Percentiles rank a stretch among this genome's conserved stretches.
These are phyloP conservation scores for Ganoderma resinaceum DNA, from an alignment of 1,284 basidiomycete genomes.

Conservation along the genomic window DNA sequence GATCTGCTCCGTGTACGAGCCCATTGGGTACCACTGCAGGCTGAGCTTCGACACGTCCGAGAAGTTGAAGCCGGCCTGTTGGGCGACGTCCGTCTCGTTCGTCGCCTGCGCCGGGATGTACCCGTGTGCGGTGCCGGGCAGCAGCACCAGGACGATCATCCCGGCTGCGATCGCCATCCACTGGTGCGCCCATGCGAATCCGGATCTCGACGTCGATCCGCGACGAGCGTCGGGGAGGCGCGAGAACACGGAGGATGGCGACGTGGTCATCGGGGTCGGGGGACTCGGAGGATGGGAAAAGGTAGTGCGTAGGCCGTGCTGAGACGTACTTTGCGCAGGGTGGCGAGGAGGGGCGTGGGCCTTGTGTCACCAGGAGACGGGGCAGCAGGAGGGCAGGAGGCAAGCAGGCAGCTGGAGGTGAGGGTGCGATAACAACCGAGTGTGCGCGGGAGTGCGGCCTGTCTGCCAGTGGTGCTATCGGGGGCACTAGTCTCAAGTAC, in stretches of 20 bases:
- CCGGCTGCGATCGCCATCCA: constrained; percentile 5
- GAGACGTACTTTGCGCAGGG: not conserved
- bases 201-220: not conserved
- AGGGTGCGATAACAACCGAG: not conserved
- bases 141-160: constrained; percentile 1
- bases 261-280: constrained; percentile 42
- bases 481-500: not conserved
- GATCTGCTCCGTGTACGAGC: constrained; percentile 55
- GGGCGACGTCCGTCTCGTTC: constrained; percentile 64
- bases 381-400: not conserved
- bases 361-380: not conserved
- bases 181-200: not conserved
- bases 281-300: not conserved
- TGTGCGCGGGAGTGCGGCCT: not conserved
- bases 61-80: constrained; percentile 55
- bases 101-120: constrained; percentile 80
- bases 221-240: not conserved
- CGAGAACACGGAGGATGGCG: not conserved
- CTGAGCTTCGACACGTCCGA: constrained; percentile 63
- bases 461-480: not conserved
- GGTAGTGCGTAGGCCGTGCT: not conserved
- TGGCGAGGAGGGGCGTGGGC: not conserved
- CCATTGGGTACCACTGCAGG: constrained; percentile 68
- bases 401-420: constrained; percentile 2
- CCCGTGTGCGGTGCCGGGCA: constrained; percentile 36